phyloP scores from a whole-genome alignment of 805 yeast genomes.

The Zygoascus flipseniorum region DNA sequence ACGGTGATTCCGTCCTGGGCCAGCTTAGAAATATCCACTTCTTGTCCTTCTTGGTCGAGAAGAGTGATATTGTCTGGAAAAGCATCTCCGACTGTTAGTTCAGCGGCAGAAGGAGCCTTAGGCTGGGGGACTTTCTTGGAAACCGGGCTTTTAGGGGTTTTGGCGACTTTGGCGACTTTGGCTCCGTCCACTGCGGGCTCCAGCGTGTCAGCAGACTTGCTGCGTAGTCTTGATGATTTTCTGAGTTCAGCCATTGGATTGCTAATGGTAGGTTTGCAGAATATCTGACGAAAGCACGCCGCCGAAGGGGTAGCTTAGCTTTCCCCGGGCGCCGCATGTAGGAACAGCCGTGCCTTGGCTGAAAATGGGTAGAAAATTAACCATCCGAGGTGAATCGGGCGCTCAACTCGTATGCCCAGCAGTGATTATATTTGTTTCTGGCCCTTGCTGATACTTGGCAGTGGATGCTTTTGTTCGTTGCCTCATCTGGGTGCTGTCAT shows the following conservation, averaged over 20 bases:
- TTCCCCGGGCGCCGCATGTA: too few relatives aligned
- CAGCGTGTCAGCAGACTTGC: not conserved
- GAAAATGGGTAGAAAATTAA: too few relatives aligned
- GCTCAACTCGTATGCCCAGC: too few relatives aligned
- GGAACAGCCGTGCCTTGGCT: too few relatives aligned
- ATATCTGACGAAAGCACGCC: not conserved
- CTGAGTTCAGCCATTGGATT: not conserved
- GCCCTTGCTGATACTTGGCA: too few relatives aligned
- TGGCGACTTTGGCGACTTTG: not conserved
- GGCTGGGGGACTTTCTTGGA: not conserved
- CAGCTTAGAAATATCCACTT: constrained; percentile 40
- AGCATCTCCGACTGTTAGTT: not conserved
- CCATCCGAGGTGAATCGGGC: too few relatives aligned
- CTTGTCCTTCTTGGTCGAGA: constrained; percentile 61
- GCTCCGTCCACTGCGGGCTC: not conserved
- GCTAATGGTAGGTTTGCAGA: not conserved
- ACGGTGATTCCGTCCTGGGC: constrained; percentile 37
- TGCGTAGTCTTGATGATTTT: not conserved
- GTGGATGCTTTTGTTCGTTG: too few relatives aligned
- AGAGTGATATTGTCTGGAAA: constrained; percentile 38
- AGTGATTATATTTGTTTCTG: too few relatives aligned
- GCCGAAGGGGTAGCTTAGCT: too few relatives aligned
- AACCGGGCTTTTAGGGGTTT: not conserved
- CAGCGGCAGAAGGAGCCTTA: not conserved
- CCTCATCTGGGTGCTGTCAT: too few relatives aligned